Evolutionary conservation across 176 grass and related monocot species (phyloP), one percentile per base, ranked within the genome.

Genomic region (Hordeum marinum): DNA sequence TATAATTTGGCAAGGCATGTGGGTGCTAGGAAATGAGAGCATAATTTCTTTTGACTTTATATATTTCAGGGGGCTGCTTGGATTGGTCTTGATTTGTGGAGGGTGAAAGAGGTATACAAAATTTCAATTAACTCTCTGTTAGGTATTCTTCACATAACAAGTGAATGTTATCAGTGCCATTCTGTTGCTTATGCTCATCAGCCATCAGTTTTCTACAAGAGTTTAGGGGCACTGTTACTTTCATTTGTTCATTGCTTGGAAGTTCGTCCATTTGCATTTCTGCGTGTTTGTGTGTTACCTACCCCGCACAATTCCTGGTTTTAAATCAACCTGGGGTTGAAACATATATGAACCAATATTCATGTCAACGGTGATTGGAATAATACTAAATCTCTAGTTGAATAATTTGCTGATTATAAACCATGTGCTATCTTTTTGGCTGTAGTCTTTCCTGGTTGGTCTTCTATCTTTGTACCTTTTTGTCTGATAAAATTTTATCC

Each of bases 81-180:
- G 45, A 92, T 98, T 78, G 93, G 77, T 85, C 74, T 84, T 66
- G 96, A 95, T 83, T 80, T 98, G 21, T 86, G 76, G 58, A 93
- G 87, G 81, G 21, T 90, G n/a, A 80, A 94, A 58, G 85, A 87
- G 92, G 96, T 98, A 87, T 59, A 43, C 46, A 34, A 60, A 37
- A 18, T 29, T 24, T 13, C 69, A 76, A 48, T 88, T 46, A 27
- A 73, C 41, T 73, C 43, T 32, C 43, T 34, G 27, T 80, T 86
- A n/a, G 11, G 1, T 85, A 87, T 87, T 83, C 26, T 34, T 85
- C 26, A 29, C 43, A 32, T 79, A 68, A 54, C 45, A 87, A 59
- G 24, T 85, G 25, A 46, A 79, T 50, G n/a, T 81, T 50, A 46
- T 72, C 63, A 20, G 68, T 79, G 50, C 81, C 31, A 40, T 21